These are phyloP conservation scores for Aspergillus terreus DNA, from an alignment of 2,329 filamentous ascomycete genomes.

Conservation along the genomic window DNA sequence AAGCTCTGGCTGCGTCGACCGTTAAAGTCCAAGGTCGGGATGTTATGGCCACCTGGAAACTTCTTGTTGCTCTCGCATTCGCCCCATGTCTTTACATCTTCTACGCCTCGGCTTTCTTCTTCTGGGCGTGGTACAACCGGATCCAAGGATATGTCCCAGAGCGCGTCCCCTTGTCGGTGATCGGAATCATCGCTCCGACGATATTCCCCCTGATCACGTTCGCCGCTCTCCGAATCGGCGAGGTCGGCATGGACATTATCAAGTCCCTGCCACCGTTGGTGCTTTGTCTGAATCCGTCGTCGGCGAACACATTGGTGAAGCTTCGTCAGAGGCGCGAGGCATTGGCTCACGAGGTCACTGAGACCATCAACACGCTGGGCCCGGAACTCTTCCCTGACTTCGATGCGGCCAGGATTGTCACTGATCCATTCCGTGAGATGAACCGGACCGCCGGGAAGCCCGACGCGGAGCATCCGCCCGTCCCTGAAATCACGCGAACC, in stretches of 20 bases:
- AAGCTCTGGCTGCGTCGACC: constrained; percentile 77
- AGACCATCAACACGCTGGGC: constrained; percentile 90
- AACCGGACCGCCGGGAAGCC: constrained; percentile 13
- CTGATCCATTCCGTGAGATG: constrained; percentile 45
- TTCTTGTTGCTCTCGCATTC: constrained; percentile 79
- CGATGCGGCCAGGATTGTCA: constrained; percentile 67
- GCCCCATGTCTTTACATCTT: constrained; percentile 77
- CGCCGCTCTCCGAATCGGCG: constrained; percentile 87
- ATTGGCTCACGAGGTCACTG: constrained; percentile 77
- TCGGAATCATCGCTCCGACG: constrained; percentile 70
- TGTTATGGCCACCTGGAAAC: constrained; percentile 92
- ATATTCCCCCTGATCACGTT: constrained; percentile 88
- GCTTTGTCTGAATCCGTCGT: constrained; percentile 78
- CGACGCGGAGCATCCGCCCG: constrained; percentile 12
- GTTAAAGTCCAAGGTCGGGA: constrained; percentile 87
- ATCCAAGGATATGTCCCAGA: constrained; percentile 77
- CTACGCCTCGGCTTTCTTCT: constrained; percentile 71
- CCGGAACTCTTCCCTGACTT: constrained; percentile 98
- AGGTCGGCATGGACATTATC: constrained; percentile 98
- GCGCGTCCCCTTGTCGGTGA: constrained; percentile 74
- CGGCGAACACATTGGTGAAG: constrained; percentile 76
- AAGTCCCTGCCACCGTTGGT: constrained; percentile 89
- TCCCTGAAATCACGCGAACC: constrained; percentile 22
- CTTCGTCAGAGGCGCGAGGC: constrained; percentile 69
- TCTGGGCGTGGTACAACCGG: constrained; percentile 76